These are phyloP conservation scores for Chaetomium fimeti DNA, from an alignment of 495 filamentous ascomycete species.

Conservation along the genomic window DNA sequence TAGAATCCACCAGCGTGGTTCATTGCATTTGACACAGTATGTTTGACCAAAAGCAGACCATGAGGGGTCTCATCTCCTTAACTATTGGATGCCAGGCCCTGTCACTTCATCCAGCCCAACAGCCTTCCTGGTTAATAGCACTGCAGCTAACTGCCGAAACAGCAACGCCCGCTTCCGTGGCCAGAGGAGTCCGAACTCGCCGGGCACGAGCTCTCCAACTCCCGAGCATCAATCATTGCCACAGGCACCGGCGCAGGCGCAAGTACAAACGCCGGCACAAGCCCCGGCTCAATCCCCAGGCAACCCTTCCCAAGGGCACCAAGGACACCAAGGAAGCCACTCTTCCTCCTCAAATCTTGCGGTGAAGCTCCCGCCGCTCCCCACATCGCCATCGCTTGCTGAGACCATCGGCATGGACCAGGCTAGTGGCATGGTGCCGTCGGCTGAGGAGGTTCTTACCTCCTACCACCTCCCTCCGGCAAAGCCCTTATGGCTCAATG, in stretches of 20 bases:
- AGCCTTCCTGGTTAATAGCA: not conserved
- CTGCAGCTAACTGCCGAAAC: slow-evolving; percentile 4
- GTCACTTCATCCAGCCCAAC: not conserved
- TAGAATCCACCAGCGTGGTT: slow-evolving; percentile 10
- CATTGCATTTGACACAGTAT: not conserved
- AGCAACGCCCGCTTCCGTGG: slow-evolving; percentile 40
- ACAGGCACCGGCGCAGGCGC: not conserved
- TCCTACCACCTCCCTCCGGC: slow-evolving; percentile 52
- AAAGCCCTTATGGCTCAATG: slow-evolving; percentile 51
- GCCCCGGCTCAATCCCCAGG: slow-evolving; percentile 3
- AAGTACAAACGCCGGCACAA: slow-evolving; percentile 12
- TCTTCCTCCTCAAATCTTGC: slow-evolving; percentile 26
- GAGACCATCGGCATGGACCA: slow-evolving; percentile 42
- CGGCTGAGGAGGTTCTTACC: slow-evolving; percentile 50
- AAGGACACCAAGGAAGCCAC: slow-evolving; percentile 19
- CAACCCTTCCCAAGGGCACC: slow-evolving; percentile 6
- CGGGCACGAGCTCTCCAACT: slow-evolving; percentile 23
- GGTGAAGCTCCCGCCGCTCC: slow-evolving; percentile 36
- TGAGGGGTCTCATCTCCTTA: not conserved
- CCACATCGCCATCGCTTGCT: slow-evolving; percentile 36
- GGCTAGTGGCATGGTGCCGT: slow-evolving; percentile 31
- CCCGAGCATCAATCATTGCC: slow-evolving; percentile 18
- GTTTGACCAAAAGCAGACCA: slow-evolving; percentile 1
- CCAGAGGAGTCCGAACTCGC: slow-evolving; percentile 35
- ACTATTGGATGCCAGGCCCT: not conserved